A percentile compares a stretch with the other conserved stretches of the same genome.
These are phyloP conservation scores for Chrysanthemum makinoi DNA, from an alignment of 129 eudicot species.

Conservation along the genomic window DNA sequence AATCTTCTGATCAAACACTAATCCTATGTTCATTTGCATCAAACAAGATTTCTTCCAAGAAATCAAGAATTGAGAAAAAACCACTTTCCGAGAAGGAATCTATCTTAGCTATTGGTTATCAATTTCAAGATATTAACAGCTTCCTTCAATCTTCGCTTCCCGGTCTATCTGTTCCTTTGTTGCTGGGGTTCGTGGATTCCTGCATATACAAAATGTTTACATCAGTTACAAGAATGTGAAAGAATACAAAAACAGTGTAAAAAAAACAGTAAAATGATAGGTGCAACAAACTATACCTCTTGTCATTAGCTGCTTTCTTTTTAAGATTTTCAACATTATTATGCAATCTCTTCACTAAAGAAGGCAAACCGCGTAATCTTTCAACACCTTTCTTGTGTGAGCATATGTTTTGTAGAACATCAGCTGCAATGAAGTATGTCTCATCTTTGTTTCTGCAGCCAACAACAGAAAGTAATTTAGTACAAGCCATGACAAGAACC, in stretches of 20 bases:
- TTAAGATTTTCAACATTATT: constrained; percentile 62
- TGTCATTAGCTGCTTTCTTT: constrained; percentile 60
- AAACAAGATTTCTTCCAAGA: constrained; percentile 20
- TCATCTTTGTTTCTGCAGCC: constrained; percentile 86
- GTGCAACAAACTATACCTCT: constrained; percentile 47
- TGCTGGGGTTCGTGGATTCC: constrained; percentile 36
- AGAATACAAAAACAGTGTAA: background rate
- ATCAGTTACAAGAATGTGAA: background rate
- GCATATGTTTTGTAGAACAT: constrained; percentile 63
- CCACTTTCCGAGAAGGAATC: constrained; percentile 25
- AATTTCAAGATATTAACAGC: constrained; percentile 46
- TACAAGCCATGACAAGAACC: background rate
- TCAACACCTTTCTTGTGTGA: constrained; percentile 43
- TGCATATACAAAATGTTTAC: constrained; percentile 21
- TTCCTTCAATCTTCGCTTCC: constrained; percentile 64
- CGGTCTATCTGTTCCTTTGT: constrained; percentile 46
- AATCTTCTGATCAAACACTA: constrained; percentile 13
- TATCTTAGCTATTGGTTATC: constrained; percentile 22
- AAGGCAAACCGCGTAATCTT: constrained; percentile 42
- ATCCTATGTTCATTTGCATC: constrained; percentile 6
- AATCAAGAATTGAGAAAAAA: constrained; percentile 9
- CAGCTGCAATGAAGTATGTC: constrained; percentile 69
- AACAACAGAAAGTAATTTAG: too few relatives aligned
- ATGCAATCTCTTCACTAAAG: constrained; percentile 62
- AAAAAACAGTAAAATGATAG: too few relatives aligned